Percentiles rank a stretch among this genome's conserved stretches.
Evolutionary conservation across 1,139 yeast species (phyloP).

Genomic region (Geotrichum klebahnii): DNA sequence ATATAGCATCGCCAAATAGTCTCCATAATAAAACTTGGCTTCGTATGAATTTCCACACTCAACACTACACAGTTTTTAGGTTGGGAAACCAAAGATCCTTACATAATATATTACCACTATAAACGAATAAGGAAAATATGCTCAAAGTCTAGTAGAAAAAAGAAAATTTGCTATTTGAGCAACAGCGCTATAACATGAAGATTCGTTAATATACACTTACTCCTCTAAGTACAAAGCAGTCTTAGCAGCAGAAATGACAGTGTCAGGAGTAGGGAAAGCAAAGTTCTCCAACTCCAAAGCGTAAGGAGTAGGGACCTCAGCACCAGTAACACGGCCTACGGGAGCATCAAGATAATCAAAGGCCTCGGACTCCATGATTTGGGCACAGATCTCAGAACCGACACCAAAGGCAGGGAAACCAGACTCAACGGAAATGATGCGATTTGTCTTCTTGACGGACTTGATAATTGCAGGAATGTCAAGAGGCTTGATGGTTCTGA

Average conservation of each 20-base stretch:
- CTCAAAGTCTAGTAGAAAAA: no score
- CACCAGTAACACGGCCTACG: conserved; percentile 97
- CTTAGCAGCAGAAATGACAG: conserved; percentile 85
- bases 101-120: no score
- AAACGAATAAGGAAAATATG: no score
- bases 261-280: conserved; percentile 96
- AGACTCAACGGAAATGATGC: conserved; percentile 91
- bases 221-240: conserved; percentile 72
- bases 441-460: conserved; percentile 94
- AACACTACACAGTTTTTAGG: no score
- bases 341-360: conserved; percentile 98
- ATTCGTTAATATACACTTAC: conserved; percentile 23
- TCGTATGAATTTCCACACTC: no score
- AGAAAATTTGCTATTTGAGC: no score
- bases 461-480: conserved; percentile 82
- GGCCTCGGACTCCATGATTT: conserved; percentile 96
- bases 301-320: conserved; percentile 99
- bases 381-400: conserved; percentile 97
- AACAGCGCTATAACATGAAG: no score
- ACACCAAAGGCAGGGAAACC: conserved; percentile 99
- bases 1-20: no score
- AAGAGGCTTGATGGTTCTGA: conserved; percentile 95
- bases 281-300: conserved; percentile 94
- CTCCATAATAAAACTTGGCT: no score
- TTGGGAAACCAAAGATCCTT: no score